Evolutionary conservation across 768 basidiomycete species (phyloP).

Genomic region (Antrodiella citrinella): DNA sequence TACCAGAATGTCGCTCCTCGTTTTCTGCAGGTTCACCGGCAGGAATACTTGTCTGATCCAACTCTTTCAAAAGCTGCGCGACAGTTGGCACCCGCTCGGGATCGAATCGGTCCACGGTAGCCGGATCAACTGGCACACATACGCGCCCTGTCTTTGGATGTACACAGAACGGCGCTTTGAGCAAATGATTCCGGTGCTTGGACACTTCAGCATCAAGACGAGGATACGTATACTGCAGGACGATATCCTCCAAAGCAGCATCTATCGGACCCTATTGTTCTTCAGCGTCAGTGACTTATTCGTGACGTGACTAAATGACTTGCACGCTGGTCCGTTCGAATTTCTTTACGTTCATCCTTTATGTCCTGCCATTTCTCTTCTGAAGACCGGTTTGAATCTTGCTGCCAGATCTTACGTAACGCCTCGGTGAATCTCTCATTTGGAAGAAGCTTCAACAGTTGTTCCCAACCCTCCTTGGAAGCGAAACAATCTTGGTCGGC

Average conservation of each 20-base stretch:
- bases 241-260: conserved; percentile 72
- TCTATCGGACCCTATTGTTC: conserved; percentile 24
- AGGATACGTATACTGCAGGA: conserved; percentile 93
- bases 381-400: conserved; percentile 45
- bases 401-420: conserved; percentile 54
- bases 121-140: conserved; percentile 87
- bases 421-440: conserved; percentile 40
- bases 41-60: conserved; percentile 40
- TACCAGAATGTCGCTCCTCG: conserved; percentile 45
- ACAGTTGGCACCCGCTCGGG: conserved; percentile 85
- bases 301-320: not conserved
- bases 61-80: conserved; percentile 69
- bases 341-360: conserved; percentile 27
- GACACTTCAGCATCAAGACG: conserved; percentile 96
- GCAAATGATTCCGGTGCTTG: conserved; percentile 93
- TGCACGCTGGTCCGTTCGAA: not conserved
- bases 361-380: conserved; percentile 70
- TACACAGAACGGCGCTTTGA: conserved; percentile 95
- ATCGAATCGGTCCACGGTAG: conserved; percentile 69
- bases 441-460: conserved; percentile 68
- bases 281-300: not conserved
- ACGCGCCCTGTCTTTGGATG: conserved; percentile 95
- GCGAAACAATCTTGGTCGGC: conserved; percentile 81
- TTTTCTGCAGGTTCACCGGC: conserved; percentile 10
- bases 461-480: conserved; percentile 61